These are phyloP conservation scores for Chlorella vulgaris DNA, from an alignment of 139 green algal species.

Conservation along the genomic window DNA sequence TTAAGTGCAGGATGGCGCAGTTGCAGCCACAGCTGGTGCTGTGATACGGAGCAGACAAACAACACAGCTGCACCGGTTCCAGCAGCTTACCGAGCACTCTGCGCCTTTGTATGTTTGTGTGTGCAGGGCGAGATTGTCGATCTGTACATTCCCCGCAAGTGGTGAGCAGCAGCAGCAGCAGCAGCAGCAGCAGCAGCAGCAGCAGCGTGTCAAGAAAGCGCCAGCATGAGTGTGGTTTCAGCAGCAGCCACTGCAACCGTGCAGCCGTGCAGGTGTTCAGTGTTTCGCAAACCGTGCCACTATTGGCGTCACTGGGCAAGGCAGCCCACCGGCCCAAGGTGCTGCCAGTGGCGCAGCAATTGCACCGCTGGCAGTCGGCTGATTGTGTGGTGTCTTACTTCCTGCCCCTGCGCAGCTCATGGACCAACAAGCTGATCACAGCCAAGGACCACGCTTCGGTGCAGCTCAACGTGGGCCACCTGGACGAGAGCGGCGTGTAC, in stretches of 20 bases:
- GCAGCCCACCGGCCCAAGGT: too few relatives aligned
- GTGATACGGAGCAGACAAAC: too few relatives aligned
- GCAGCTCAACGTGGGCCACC: constrained; percentile 99
- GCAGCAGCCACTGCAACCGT: not conserved
- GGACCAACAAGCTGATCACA: constrained; percentile 99
- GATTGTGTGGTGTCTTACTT: too few relatives aligned
- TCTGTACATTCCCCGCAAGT: constrained; percentile 99
- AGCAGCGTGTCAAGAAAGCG: not conserved
- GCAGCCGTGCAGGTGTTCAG: too few relatives aligned
- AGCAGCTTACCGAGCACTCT: too few relatives aligned
- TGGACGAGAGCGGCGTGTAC: constrained; percentile 96
- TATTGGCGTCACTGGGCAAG: too few relatives aligned
- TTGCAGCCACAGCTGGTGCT: too few relatives aligned
- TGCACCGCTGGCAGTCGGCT: too few relatives aligned
- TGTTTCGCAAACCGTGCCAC: too few relatives aligned
- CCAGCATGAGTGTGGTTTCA: not conserved
- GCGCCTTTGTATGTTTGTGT: not conserved
- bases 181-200: not conserved
- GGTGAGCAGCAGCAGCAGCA: constrained; percentile 56
- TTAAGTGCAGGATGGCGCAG: too few relatives aligned
- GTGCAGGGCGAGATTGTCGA: constrained; percentile 90
- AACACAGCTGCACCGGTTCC: too few relatives aligned
- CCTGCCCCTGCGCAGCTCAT: constrained; percentile 78
- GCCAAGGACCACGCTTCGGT: constrained; percentile 97
- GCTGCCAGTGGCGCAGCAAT: too few relatives aligned